A percentile compares a stretch with the other conserved stretches of the same genome.
Conservation (phyloP, 768 basidiomycete genomes). For the Macrolepiota dolichaula region DNA sequence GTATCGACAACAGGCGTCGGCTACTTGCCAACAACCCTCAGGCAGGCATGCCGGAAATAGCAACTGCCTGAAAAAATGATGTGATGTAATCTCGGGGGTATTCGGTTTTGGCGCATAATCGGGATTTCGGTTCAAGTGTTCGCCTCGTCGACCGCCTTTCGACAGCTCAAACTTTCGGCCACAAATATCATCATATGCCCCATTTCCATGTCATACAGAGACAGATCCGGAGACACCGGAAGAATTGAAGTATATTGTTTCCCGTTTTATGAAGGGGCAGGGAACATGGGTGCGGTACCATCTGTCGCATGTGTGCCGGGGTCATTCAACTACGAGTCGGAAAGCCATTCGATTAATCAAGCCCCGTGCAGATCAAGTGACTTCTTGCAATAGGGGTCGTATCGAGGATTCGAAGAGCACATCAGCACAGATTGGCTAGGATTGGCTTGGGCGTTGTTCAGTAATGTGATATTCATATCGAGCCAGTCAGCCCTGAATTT, state of each 20-base stretch:
- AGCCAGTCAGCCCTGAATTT: neutral
- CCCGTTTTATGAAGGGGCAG: neutral
- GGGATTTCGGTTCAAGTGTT: neutral
- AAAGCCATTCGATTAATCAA: neutral
- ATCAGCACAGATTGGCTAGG: too few species aligned
- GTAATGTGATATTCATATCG: neutral
- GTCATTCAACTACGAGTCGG: neutral
- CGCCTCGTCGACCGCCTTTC: neutral
- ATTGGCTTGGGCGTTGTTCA: too few species aligned
- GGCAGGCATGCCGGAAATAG: neutral
- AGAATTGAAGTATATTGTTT: neutral
- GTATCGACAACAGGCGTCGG: neutral
- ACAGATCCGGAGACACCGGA: neutral
- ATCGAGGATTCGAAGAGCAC: neutral
- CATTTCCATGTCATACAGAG: neutral
- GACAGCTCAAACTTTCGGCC: neutral
- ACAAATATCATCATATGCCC: neutral
- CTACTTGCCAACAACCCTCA: neutral
- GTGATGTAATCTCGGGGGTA: constrained; percentile 5
- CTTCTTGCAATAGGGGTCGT: neutral
- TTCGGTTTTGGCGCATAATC: constrained; percentile 5
- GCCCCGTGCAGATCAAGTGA: neutral
- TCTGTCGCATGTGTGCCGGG: neutral
- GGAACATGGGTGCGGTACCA: neutral
- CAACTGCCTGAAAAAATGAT: neutral